Percentiles rank a stretch among this genome's conserved stretches.
These are phyloP conservation scores for Trichoderma brevicompactum DNA, from an alignment of 2,329 filamentous ascomycete species.

Conservation along the genomic window DNA sequence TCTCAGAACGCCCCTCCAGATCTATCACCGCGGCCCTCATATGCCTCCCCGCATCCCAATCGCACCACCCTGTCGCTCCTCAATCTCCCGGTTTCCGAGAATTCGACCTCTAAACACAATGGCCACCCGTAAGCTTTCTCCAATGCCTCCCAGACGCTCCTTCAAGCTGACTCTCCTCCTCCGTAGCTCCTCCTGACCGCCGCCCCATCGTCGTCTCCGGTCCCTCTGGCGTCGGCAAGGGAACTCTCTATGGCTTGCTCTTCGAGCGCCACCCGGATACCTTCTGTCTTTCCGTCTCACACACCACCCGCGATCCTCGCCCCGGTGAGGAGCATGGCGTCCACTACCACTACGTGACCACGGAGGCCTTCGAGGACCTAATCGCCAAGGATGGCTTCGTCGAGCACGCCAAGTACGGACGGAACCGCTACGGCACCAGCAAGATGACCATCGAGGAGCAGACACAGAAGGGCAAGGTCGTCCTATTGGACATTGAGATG, in stretches of 20 bases:
- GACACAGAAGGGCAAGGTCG: constrained; percentile 70
- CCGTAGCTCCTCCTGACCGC: constrained; percentile 48
- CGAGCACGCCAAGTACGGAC: constrained; percentile 83
- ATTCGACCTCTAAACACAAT: constrained; percentile 31
- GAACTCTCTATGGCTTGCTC: constrained; percentile 74
- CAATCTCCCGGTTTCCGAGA: neutral
- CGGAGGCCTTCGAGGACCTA: constrained; percentile 68
- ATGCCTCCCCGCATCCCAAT: constrained; percentile 27
- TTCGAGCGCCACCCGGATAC: constrained; percentile 59
- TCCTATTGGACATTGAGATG: constrained; percentile 96
- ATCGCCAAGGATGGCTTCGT: constrained; percentile 76
- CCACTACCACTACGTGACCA: constrained; percentile 79
- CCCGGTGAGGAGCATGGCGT: constrained; percentile 74
- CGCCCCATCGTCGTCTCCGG: constrained; percentile 77
- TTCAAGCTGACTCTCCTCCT: neutral
- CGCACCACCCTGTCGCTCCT: constrained; percentile 28
- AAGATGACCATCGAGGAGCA: constrained; percentile 78
- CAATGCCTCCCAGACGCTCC: neutral
- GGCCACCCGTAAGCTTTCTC: constrained; percentile 32
- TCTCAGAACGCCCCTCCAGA: constrained; percentile 9
- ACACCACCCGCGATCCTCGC: constrained; percentile 82
- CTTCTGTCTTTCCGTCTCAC: constrained; percentile 63
- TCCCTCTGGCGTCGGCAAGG: constrained; percentile 78
- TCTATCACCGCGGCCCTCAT: constrained; percentile 8
- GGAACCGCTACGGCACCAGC: constrained; percentile 86